Conservation (phyloP, 2,329 filamentous ascomycete species). For the Stagonosporopsis rhizophila region DNA sequence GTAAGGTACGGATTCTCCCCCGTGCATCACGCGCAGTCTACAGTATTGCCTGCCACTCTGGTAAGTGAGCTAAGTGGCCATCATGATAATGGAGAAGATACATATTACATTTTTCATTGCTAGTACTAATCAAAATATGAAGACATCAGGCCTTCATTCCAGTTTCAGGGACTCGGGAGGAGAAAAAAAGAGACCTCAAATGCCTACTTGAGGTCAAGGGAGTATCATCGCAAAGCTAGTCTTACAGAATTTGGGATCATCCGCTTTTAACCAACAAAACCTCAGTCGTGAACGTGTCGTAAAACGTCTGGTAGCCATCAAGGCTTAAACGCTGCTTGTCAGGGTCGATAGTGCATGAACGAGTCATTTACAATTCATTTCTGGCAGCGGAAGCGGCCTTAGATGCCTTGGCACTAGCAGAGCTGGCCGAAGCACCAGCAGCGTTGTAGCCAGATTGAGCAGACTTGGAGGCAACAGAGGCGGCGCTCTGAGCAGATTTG, state of each 20-base stretch:
- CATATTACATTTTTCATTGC: conserved; percentile 27
- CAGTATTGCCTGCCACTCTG: no score
- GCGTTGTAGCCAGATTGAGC: conserved; percentile 42
- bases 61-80: no score
- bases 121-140: conserved; percentile 28
- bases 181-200: conserved; percentile 24
- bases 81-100: neutral
- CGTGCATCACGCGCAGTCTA: no score
- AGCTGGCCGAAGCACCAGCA: conserved; percentile 40
- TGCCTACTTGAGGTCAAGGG: conserved; percentile 28
- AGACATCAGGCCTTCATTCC: conserved; percentile 24
- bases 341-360: neutral
- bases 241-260: conserved; percentile 29
- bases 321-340: conserved; percentile 26
- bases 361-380: conserved; percentile 54
- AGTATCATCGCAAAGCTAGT: conserved; percentile 36
- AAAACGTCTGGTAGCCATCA: conserved; percentile 21
- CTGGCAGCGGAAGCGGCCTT: conserved; percentile 35
- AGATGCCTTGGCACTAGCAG: conserved; percentile 34
- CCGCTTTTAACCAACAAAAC: conserved; percentile 27
- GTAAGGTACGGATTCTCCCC: no score
- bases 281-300: conserved; percentile 35
- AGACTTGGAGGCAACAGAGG: conserved; percentile 44
- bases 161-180: conserved; percentile 18
- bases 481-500: conserved; percentile 43